Evolutionary conservation across 1,284 basidiomycete genomes (phyloP), one percentile per base, ranked within the genome.

Genomic region (Puccinia polysora): DNA sequence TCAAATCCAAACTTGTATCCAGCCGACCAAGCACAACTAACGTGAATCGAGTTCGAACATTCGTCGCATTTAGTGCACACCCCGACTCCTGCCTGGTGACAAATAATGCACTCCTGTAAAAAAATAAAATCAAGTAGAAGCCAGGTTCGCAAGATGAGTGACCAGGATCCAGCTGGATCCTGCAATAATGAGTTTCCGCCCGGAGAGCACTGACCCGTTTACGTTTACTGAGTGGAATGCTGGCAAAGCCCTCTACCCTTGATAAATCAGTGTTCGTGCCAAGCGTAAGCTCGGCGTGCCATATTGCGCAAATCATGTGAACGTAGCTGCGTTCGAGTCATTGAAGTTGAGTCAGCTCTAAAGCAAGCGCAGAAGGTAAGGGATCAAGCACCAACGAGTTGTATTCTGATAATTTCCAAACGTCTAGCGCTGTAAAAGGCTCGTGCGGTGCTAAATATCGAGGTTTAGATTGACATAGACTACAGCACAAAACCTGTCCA

Each of bases 1-100:
- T 72, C 69, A 58, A 72, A 72, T 20, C 69, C 59, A 49, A 72
- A 63, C n/a, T 72, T 63, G 20, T 72, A 72, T 47, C 69, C 69
- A 20, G 59, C 49, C 40, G 60, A 55, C 69, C 69, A 72, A 36
- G 69, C 69, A 34, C 69, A 72, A 47, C 69, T 64, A 49, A 72
- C 69, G 52, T 72, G 69, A 18, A 72, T 56, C 7, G 34, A 62
- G 36, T 53, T 58, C 25, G 38, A 20, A 60, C 69, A 72, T 72
- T 62, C 32, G 36, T 72, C 69, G 30, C 69, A 72, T 45, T 55
- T 63, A 18, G 59, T 60, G 28, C 69, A 72, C 14, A 52, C 69
- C 45, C 69, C 69, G 23, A 64, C 38, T 55, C 59, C 59, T 8
- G 50, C 18, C 30, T 47, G 50, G 20, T 45, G 60, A 52, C 69